phyloP scores from a whole-genome alignment of 176 grass and related monocot species.

The Eleusine indica region DNA sequence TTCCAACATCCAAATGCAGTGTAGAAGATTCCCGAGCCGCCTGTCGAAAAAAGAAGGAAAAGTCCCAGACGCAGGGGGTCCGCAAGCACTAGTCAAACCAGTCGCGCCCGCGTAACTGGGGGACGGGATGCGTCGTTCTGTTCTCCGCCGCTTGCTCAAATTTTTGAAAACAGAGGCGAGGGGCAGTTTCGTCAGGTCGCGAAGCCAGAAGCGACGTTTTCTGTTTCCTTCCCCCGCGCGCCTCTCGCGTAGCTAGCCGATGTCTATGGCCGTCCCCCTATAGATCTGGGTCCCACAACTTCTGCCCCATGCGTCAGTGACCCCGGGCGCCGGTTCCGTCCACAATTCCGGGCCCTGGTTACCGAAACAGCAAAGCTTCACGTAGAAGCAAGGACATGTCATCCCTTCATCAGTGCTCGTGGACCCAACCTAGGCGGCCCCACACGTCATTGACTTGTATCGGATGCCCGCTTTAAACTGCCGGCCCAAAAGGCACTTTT shows the following conservation, averaged over 20 bases:
- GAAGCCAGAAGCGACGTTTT: background rate
- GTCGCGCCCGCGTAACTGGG: too few species aligned
- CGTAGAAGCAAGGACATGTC: background rate
- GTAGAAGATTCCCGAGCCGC: background rate
- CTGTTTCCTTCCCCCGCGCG: background rate
- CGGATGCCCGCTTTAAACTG: background rate
- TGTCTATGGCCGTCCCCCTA: too few species aligned
- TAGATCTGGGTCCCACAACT: too few species aligned
- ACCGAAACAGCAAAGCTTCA: background rate
- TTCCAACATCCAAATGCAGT: too few species aligned
- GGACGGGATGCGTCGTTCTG: too few species aligned
- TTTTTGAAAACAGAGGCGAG: background rate
- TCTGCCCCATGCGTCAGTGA: too few species aligned
- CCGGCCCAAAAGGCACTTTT: background rate
- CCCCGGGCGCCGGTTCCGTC: too few species aligned
- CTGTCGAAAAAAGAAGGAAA: too few species aligned
- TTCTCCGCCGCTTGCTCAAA: background rate
- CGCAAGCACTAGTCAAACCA: too few species aligned
- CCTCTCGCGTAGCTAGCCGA: too few species aligned
- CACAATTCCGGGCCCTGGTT: background rate
- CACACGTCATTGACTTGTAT: background rate
- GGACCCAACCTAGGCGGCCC: background rate
- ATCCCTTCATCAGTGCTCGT: background rate
- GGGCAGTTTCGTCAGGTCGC: background rate
- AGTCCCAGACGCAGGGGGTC: too few species aligned